These are phyloP conservation scores for Backusella circina DNA, from an alignment of 192 early-diverging fungal species.

Conservation along the genomic window DNA sequence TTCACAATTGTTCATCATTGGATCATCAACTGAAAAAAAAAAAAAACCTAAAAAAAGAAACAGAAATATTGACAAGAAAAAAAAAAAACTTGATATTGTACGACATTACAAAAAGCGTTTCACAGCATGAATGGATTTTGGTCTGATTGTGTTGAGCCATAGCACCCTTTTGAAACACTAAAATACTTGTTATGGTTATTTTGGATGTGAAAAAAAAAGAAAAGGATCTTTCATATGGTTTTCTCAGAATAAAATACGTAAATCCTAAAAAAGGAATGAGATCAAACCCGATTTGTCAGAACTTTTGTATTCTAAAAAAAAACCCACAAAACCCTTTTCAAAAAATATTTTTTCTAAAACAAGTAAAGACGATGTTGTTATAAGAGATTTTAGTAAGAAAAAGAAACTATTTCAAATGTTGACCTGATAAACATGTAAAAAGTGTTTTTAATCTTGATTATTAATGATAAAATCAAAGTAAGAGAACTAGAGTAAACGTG, in stretches of 20 bases:
- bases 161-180: neutral
- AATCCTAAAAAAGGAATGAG: neutral
- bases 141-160: neutral
- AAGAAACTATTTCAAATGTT: neutral
- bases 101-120: neutral
- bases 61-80: neutral
- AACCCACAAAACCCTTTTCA: neutral
- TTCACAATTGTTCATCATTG: neutral
- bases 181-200: neutral
- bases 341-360: neutral
- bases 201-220: neutral
- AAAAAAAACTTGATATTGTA: neutral
- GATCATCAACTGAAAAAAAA: neutral
- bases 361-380: neutral
- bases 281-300: neutral
- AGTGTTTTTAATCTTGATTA: neutral
- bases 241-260: neutral
- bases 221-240: neutral
- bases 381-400: neutral
- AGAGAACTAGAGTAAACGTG: neutral
- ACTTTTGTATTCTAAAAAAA: neutral
- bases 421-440: neutral
- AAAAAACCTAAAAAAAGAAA: neutral
- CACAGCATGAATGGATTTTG: neutral
- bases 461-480: neutral